Evolutionary conservation across 116 monocot genomes (phyloP), one percentile per base, ranked within the genome.

Genomic region (Zostera marina): DNA sequence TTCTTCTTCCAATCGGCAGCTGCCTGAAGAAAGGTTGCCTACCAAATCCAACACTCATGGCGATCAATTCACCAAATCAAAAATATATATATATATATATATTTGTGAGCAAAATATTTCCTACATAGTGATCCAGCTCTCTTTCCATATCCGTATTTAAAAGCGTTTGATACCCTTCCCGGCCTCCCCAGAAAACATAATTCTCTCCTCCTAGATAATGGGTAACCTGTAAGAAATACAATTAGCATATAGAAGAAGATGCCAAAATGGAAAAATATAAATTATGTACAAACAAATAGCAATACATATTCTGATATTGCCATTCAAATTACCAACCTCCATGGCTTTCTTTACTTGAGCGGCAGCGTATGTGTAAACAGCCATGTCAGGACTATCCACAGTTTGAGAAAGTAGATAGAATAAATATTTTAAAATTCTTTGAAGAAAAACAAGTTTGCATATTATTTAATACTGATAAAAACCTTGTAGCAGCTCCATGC

Each of bases 271-370:
- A 32, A 32, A 32, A 32, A 32, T 32, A 32, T 32, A 32, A 32
- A 32, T 5, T 1, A n/a, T n/a, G n/a, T n/a, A 32, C 32, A 32
- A 32, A 5, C 32, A 32, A 1, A 32, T 32, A 26, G 9, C 20
- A 54, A 19, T 21, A 54, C 1, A 54, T 54, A 11, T 32, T 54
- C 26, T 13, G 54, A 32, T 54, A 32, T 32, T 32, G 4, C 2
- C 5, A 32, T 26, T n/a, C 49, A 9, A 12, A 49, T 17, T 24
- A 74, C 56, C 14, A 11, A 96, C 96, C 96, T 96, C 96, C 60
- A 96, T 76, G 47, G 96, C 89, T 62, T 96, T 96, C 70, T 96
- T 96, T 25, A 96, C 96, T 74, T 96, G 96, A 44, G 88, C 88
- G 24, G 96, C 89, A 66, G 85, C 96, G 82, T 85, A 96, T 53